Conservation (phyloP, 2,329 filamentous ascomycete species). For the Xylaria sp. region DNA sequence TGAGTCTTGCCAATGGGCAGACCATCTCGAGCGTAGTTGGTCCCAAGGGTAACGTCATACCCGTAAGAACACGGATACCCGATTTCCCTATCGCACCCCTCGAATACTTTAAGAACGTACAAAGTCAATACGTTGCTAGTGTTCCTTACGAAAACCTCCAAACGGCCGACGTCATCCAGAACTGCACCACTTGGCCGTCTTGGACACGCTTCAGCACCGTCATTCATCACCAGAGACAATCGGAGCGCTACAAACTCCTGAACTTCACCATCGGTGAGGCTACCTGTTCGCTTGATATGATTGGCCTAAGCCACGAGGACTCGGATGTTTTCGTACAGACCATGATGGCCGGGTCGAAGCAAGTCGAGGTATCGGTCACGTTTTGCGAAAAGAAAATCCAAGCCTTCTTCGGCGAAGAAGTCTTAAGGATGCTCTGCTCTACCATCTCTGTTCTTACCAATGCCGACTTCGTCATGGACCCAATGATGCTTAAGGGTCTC, state of each 20-base stretch:
- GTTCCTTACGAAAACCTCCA: slow-evolving; percentile 64
- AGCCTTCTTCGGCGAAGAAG: slow-evolving; percentile 56
- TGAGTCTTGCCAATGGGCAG: slow-evolving; percentile 58
- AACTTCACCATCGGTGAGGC: slow-evolving; percentile 59
- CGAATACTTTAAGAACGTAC: slow-evolving; percentile 61
- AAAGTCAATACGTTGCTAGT: slow-evolving; percentile 60
- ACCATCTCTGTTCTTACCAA: slow-evolving; percentile 60
- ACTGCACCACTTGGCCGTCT: slow-evolving; percentile 65
- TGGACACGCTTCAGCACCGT: slow-evolving; percentile 66
- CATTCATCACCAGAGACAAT: slow-evolving; percentile 62
- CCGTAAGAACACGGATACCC: slow-evolving; percentile 61
- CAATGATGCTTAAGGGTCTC: slow-evolving; percentile 57
- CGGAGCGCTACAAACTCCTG: slow-evolving; percentile 53
- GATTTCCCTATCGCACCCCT: slow-evolving; percentile 58
- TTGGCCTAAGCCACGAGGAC: slow-evolving; percentile 56
- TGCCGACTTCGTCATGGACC: slow-evolving; percentile 59
- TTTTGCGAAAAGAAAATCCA: slow-evolving; percentile 60
- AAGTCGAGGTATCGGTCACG: slow-evolving; percentile 57
- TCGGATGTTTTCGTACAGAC: slow-evolving; percentile 61
- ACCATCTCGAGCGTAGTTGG: slow-evolving; percentile 66
- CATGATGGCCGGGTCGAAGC: slow-evolving; percentile 51
- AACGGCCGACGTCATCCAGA: slow-evolving; percentile 62
- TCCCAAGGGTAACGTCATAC: slow-evolving; percentile 59
- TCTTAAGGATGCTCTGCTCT: slow-evolving; percentile 58
- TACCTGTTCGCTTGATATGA: slow-evolving; percentile 57